Conservation (phyloP, 2,329 filamentous ascomycete species). For the Mycosphaerella arachidis region DNA sequence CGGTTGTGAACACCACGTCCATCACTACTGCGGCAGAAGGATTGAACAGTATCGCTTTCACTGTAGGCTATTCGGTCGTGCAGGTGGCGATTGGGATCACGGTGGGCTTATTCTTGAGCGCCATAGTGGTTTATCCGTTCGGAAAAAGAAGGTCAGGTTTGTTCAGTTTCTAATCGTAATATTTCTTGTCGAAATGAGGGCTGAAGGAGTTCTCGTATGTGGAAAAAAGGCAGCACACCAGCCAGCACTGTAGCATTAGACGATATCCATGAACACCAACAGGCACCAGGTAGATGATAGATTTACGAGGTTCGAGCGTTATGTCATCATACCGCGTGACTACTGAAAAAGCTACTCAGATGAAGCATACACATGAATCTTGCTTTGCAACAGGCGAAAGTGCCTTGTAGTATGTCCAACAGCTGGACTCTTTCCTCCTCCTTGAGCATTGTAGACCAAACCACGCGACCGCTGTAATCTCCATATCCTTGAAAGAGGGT, state of each 20-base stretch:
- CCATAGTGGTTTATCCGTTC: conserved; percentile 47
- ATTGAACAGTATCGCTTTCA: conserved; percentile 44
- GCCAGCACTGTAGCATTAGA: background rate
- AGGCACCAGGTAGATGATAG: background rate
- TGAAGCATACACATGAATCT: background rate
- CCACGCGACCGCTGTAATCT: background rate
- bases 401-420: background rate
- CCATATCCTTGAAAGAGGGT: background rate
- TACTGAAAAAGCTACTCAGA: background rate
- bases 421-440: background rate
- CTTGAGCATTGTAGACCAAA: background rate
- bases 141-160: conserved; percentile 45
- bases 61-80: conserved; percentile 46
- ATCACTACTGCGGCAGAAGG: conserved; percentile 24
- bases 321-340: background rate
- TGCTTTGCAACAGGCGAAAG: background rate
- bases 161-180: conserved; percentile 35
- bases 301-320: background rate
- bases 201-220: background rate
- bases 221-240: background rate
- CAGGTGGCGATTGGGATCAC: conserved; percentile 51
- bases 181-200: background rate
- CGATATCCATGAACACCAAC: background rate
- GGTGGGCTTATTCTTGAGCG: conserved; percentile 46
- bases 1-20: conserved; percentile 37